Evolutionary conservation across 768 basidiomycete species (phyloP).

Genomic region (Lactarius psammicola): DNA sequence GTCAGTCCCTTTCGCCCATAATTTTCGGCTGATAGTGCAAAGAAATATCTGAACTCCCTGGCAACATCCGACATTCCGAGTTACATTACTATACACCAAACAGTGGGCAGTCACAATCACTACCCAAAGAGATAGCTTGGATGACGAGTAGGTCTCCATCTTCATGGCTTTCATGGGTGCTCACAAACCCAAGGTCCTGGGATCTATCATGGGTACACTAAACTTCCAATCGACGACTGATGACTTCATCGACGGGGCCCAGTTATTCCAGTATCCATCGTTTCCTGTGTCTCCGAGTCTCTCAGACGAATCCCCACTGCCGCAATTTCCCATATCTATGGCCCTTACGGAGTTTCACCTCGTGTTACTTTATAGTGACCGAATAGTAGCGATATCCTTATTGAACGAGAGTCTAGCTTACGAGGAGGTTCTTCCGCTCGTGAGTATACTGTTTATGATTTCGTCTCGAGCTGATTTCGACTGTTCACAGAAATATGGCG

Average conservation of each 20-base stretch:
- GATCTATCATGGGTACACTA: slow-evolving; percentile 79
- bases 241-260: slow-evolving; percentile 72
- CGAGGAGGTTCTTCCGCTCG: slow-evolving; percentile 80
- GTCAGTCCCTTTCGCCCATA: slow-evolving; percentile 32
- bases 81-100: slow-evolving; percentile 76
- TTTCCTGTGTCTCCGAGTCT: slow-evolving; percentile 37
- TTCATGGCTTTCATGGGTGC: slow-evolving; percentile 5
- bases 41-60: slow-evolving; percentile 93
- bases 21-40: slow-evolving; percentile 32
- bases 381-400: slow-evolving; percentile 72
- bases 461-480: not conserved
- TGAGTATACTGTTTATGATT: slow-evolving; percentile 38
- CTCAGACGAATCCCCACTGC: slow-evolving; percentile 25
- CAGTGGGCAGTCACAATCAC: slow-evolving; percentile 62
- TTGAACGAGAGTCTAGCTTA: slow-evolving; percentile 80
- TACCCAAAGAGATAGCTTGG: slow-evolving; percentile 84
- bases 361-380: slow-evolving; percentile 76
- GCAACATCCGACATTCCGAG: slow-evolving; percentile 70
- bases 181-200: slow-evolving; percentile 60
- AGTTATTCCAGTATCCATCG: slow-evolving; percentile 75
- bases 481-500: slow-evolving; percentile 62
- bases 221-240: slow-evolving; percentile 68
- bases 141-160: slow-evolving; percentile 66
- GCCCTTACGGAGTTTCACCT: slow-evolving; percentile 92
- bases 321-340: slow-evolving; percentile 67